A percentile compares a stretch with the other conserved stretches of the same genome.
These are phyloP conservation scores for Incumbomyces lentus DNA, from an alignment of 2,329 filamentous ascomycete genomes.

Conservation along the genomic window DNA sequence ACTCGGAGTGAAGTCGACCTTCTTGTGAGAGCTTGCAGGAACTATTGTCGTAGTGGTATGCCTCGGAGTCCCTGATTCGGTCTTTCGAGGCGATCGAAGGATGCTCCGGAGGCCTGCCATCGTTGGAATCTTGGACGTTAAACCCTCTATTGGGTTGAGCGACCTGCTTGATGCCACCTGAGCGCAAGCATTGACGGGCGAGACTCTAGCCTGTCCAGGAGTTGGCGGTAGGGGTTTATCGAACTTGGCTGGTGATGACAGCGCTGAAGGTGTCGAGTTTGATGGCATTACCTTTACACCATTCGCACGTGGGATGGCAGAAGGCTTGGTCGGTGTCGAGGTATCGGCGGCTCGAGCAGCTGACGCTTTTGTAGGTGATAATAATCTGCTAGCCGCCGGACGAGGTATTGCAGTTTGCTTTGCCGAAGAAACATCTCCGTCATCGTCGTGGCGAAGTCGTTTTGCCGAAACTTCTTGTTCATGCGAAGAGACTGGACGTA, in stretches of 20 bases:
- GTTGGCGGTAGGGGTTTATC: constrained; percentile 5
- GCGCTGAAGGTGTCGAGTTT: not conserved
- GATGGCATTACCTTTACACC: constrained; percentile 37
- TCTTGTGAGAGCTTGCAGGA: constrained; percentile 47
- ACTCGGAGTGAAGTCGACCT: constrained; percentile 72
- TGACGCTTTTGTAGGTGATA: constrained; percentile 71
- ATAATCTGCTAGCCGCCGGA: constrained; percentile 43
- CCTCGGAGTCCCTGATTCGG: constrained; percentile 26
- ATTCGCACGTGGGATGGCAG: constrained; percentile 37
- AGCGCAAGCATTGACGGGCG: not conserved
- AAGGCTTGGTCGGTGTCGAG: constrained; percentile 36
- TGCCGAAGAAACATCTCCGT: constrained; percentile 59
- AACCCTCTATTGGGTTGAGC: not conserved
- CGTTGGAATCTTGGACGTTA: constrained; percentile 35
- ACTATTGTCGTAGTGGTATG: constrained; percentile 30
- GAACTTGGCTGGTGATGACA: constrained; percentile 7
- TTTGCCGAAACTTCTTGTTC: constrained; percentile 46
- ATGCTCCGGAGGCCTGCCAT: constrained; percentile 50
- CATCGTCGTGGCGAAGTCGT: constrained; percentile 55
- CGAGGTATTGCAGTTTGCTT: constrained; percentile 28
- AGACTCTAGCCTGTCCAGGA: not conserved
- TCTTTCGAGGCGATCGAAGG: constrained; percentile 41
- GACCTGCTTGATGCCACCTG: too few species aligned
- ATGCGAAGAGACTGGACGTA: constrained; percentile 22
- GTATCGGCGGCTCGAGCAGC: constrained; percentile 50